Base-by-base conservation (phyloP, 2,329 filamentous ascomycete genomes). In the Trichoderma sp. region DNA sequence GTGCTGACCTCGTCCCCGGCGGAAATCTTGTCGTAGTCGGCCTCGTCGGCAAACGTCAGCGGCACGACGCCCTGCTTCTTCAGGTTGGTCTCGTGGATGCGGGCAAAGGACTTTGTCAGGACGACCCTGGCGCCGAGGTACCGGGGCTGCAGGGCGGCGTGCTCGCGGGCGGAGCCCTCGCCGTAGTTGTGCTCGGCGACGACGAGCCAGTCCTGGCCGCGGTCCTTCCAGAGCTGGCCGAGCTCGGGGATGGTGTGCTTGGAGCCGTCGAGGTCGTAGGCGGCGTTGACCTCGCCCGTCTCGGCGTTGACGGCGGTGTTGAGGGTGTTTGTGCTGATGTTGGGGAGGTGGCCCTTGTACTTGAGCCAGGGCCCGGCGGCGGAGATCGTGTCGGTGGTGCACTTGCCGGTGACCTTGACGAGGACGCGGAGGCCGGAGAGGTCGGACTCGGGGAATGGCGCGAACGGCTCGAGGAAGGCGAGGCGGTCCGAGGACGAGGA, bases 11-110 rank as follows among this genome's bases (percentile, higher is more conserved):
- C 84, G 77, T 99, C 95, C 71, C 93, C 92, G 0, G 94, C 93
- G 63, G 87, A 84, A 71, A 99, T 91, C 70, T 84, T 82, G 75
- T 95, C 92, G 78, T 97, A 98, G 79, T 98, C 95, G 22, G 87
- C 85, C 80, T 96, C 93, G 78, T 97, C 85, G 54, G 84, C 92
- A 76, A 99, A 97, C 0, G 93, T 97, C 74, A 99, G 84, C 2
- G 95, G 95, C 53, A 99, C 93, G 37, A 99, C 91, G 70, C 95
- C 95, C 82, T 99, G 95, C 83, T 97, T 97, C 88, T 97, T 97
- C 72, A 97, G 83, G 79, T 97, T 97, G 34, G 93, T 97, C 84
- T 97, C 93, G 82, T 97, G 93, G 77, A 97, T 97, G 64, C 93
- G 89, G 0, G 93, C 93, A 76, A 97, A 97, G 42, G 87, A 91